A percentile compares a stretch with the other conserved stretches of the same genome.
phyloP scores from a whole-genome alignment of 805 yeast genomes.

The Hemisphaericaspora nanyangensis region DNA sequence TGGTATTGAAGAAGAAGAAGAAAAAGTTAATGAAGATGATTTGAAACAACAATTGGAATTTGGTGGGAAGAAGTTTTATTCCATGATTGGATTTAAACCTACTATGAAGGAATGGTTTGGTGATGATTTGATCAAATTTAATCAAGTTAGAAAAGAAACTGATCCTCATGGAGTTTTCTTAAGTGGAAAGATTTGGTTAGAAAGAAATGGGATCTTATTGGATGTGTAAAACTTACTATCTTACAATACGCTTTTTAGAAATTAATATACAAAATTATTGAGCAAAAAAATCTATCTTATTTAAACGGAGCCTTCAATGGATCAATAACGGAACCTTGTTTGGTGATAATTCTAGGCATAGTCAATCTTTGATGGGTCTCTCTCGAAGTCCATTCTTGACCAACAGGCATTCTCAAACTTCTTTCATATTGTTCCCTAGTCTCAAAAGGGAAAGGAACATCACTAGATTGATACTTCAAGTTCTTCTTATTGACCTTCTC shows the following conservation, averaged over 20 bases:
- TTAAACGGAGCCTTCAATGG: constrained; percentile 87
- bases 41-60: constrained; percentile 35
- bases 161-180: constrained; percentile 85
- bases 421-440: constrained; percentile 92
- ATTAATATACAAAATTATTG: too few relatives aligned
- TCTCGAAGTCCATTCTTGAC: constrained; percentile 93
- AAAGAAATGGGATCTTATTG: constrained; percentile 65
- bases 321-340: constrained; percentile 85
- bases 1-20: constrained; percentile 45
- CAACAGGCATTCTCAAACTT: constrained; percentile 90
- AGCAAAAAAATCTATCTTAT: too few relatives aligned
- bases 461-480: constrained; percentile 76
- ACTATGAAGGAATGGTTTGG: constrained; percentile 79
- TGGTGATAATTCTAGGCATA: constrained; percentile 82
- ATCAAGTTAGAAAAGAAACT: constrained; percentile 56
- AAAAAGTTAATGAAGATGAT: constrained; percentile 31
- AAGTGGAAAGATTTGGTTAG: constrained; percentile 75
- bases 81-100: constrained; percentile 76
- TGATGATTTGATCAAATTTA: constrained; percentile 57
- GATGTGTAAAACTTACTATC: constrained; percentile 3
- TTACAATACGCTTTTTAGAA: neutral
- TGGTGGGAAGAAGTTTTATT: constrained; percentile 51
- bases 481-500: constrained; percentile 83
- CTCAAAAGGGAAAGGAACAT: constrained; percentile 96
- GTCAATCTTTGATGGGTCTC: constrained; percentile 82